Evolutionary conservation across 225 moss, liverwort and hornwort genomes (phyloP), one percentile per base, ranked within the genome.

Genomic region (Marchantia paleacea): DNA sequence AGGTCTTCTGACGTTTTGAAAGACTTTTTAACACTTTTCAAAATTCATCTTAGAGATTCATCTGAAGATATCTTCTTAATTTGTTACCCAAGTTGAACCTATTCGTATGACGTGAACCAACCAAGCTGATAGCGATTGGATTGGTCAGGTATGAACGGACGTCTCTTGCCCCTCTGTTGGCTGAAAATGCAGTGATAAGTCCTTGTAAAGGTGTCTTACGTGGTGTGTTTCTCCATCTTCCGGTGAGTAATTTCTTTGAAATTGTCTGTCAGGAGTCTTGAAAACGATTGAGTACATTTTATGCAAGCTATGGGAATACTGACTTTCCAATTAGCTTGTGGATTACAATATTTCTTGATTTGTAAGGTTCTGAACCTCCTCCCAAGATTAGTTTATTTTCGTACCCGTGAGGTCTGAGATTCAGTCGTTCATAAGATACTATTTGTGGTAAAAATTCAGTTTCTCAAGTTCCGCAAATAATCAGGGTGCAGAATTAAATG

Each of bases 141-240:
- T 68, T 7, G 16, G 64, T 69, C 74, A 93, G 93, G 93, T 88
- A 88, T 85, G 96, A 97, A 84, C 85, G 90, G 81, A 91, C 92
- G 58, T 85, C 82, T 57, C 68, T 97, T 79, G 73, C 91, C 66
- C 82, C 90, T 67, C 80, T 94, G 53, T 80, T 97, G 83, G 89
- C 84, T 70, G 90, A 90, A 31, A 83, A 90, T 77, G 81, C 82
- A 78, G 86, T 76, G 53, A 80, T 93, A 28, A 80, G 93, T 76
- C 96, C 96, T 55, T 94, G 87, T 82, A 79, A 83, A 77, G 96
- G 90, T 20, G 84, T 89, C 55, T 81, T 97, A 29, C 90, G 93
- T 78, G 94, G 90, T 12, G 86, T 97, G 73, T 94, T 93, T 80
- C 90, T 94, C 47, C 77, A 83, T 65, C 84, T 97, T 82, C 94